These are phyloP conservation scores for Cladosporium austrohemisphaericum DNA, from an alignment of 2,329 filamentous ascomycete species.

Conservation along the genomic window DNA sequence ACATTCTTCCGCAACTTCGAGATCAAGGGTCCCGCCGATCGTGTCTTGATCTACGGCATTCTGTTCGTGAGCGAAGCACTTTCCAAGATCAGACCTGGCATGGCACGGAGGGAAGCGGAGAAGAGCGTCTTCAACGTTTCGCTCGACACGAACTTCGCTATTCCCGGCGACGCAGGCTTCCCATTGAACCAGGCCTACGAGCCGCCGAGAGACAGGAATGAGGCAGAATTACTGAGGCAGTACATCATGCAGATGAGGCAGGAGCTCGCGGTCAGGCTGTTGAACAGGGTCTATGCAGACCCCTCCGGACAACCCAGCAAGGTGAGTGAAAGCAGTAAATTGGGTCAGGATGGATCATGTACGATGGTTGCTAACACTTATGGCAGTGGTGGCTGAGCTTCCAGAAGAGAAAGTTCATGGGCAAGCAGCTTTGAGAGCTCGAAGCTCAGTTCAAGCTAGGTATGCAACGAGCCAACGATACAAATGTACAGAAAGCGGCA, in stretches of 20 bases:
- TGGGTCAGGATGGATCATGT: background rate
- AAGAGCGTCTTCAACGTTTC: slow-evolving; percentile 83
- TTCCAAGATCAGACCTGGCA: slow-evolving; percentile 75
- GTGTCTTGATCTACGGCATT: slow-evolving; percentile 94
- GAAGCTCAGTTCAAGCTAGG: background rate
- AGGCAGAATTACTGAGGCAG: slow-evolving; percentile 81
- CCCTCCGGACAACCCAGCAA: slow-evolving; percentile 60
- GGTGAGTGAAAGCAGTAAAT: slow-evolving; percentile 37
- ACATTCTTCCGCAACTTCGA: slow-evolving; percentile 99
- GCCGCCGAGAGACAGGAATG: slow-evolving; percentile 77
- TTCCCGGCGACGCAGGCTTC: slow-evolving; percentile 89
- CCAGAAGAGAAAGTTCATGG: slow-evolving; percentile 99
- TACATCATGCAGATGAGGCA: slow-evolving; percentile 92
- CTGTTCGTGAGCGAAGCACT: slow-evolving; percentile 90
- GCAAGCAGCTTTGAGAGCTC: slow-evolving; percentile 60
- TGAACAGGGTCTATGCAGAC: slow-evolving; percentile 83
- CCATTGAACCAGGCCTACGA: slow-evolving; percentile 97
- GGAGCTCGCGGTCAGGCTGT: slow-evolving; percentile 76
- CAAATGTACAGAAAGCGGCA: background rate
- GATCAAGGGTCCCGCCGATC: slow-evolving; percentile 92
- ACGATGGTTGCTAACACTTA: slow-evolving; percentile 24
- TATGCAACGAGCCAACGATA: slow-evolving; percentile 11
- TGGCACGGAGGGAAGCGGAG: slow-evolving; percentile 62
- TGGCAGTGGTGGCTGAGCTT: slow-evolving; percentile 98
- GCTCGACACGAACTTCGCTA: slow-evolving; percentile 88